Evolutionary conservation across 2,329 filamentous ascomycete species (phyloP), one percentile per base, ranked within the genome.

Genomic region (Colletotrichum liriopes): DNA sequence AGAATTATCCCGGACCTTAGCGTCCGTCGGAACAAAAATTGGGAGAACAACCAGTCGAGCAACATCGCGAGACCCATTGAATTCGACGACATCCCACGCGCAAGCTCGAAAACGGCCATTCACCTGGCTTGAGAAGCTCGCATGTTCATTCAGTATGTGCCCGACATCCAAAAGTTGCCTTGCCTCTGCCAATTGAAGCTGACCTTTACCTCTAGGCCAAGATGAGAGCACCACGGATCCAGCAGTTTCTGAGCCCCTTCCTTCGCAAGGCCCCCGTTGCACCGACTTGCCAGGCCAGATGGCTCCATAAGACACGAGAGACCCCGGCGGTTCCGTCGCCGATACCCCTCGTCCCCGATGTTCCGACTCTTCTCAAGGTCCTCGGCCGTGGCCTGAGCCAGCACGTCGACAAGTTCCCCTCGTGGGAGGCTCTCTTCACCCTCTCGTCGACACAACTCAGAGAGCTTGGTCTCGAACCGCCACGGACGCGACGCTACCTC

Each of bases 391-490:
- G 92, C 77, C 91, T 98, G 77, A 91, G 89, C 78, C 91, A 93
- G 79, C 94, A 98, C 85, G 90, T 93, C 60, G 87, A 90, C 83
- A 98, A 98, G 83, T 94, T 99, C 77, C 91, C 93, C 2, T 92
- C 93, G 14, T 98, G 96, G 96, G 93, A 96, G 65, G 90, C 94
- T 7, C 90, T 99, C 56, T 98, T 98, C 88, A 92, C 92, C 56
- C 87, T 96, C 75, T 92, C 90, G 29, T 94, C 94, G 23, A 82
- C 87, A 55, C 92, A 98, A 83, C 87, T 99, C 75, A 91, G 92
- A 75, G 92, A 96, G 77, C 87, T 96, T 23, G 96, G 96, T 67
- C 88, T 98, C 74, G 96, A 98, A 81, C 94, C 95, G 18, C 89
- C 96, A 23, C 92, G 96, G 55, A 90, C 91, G 75, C 90, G 96